Base-by-base conservation (phyloP, 2,329 filamentous ascomycete genomes). In the Fusarium circinatum region DNA sequence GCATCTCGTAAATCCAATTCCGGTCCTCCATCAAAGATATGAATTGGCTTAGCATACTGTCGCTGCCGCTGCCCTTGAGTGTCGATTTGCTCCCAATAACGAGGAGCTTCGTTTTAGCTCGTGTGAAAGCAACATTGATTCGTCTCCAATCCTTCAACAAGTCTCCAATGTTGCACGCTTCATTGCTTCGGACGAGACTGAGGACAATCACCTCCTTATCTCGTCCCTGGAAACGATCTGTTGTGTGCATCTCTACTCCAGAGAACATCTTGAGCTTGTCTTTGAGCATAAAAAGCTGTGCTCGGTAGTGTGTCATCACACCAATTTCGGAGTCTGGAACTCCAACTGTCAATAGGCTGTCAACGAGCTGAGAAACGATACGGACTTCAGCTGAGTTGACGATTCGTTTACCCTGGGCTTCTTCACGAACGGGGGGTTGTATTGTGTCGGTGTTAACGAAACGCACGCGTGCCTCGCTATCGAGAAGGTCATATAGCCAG, bases 261-360 rank as follows among this genome's bases (percentile, higher is more conserved):
- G 86, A 65, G 75, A 87, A 83, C 47, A 84, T 85, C 38, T 90
- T 89, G 39, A 98, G 89, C 17, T 87, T 87, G 69, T 95, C 90
- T 73, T 94, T 93, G 3, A 99, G 87, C 6, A 98, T 86, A 0
- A 94, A 91, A 4, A 99, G 90, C 82, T 99, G 96, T 11, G 93
- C 95, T 66, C 96, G 93, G 83, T 99, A 99, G 82, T 98, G 95
- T 22, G 96, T 98, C 85, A 99, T 98, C 75, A 99, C 93, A 52
- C 96, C 96, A 64, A 99, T 95, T 59, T 96, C 93, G 1, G 85
- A 84, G 0, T 93, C 88, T 0, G 93, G 85, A 2, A 98, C 89
- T 32, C 96, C 96, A 3, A 91, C 88, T 0, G 89, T 88, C 55
- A 98, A 87, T 7, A 99, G 88, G 0, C 91, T 88, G 69, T 95